A percentile compares a stretch with the other conserved stretches of the same genome.
phyloP scores from a whole-genome alignment of 2,329 filamentous ascomycete species.

The Colletotrichum magnum region DNA sequence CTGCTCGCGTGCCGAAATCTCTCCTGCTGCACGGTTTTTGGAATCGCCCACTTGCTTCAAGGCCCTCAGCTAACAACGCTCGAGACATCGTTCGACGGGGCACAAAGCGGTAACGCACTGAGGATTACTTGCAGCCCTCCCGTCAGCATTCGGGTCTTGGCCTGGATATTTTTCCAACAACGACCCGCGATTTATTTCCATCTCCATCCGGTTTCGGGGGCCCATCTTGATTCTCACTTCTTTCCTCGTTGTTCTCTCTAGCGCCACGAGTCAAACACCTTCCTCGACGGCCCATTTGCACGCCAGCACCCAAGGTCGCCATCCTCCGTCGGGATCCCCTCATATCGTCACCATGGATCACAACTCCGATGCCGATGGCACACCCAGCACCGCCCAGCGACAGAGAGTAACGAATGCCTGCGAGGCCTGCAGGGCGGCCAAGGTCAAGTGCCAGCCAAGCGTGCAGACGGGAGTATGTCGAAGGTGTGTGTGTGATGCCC shows the following conservation, averaged over 20 bases:
- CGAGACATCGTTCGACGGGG: neutral
- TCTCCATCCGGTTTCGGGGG: slow-evolving; percentile 13
- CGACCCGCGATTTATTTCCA: neutral
- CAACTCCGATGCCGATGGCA: slow-evolving; percentile 14
- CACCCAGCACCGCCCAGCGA: slow-evolving; percentile 10
- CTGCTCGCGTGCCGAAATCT: neutral
- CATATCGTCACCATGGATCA: slow-evolving; percentile 14
- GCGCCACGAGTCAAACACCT: neutral
- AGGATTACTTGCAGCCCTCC: no score
- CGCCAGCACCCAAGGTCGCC: neutral
- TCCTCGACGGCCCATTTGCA: neutral
- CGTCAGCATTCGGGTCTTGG: neutral
- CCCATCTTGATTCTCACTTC: neutral
- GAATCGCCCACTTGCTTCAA: no score
- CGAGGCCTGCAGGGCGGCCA: slow-evolving; percentile 67
- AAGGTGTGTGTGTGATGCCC: slow-evolving; percentile 54
- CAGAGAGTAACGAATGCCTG: slow-evolving; percentile 58
- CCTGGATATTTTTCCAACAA: neutral
- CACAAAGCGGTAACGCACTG: neutral
- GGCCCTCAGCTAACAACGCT: neutral
- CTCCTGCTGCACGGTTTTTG: neutral
- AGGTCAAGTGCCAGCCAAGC: slow-evolving; percentile 66
- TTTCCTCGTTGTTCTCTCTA: neutral
- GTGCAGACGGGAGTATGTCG: slow-evolving; percentile 64
- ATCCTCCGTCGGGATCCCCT: neutral